phyloP scores from a whole-genome alignment of 805 yeast species.

The Cyberlindnera mississippiensis region DNA sequence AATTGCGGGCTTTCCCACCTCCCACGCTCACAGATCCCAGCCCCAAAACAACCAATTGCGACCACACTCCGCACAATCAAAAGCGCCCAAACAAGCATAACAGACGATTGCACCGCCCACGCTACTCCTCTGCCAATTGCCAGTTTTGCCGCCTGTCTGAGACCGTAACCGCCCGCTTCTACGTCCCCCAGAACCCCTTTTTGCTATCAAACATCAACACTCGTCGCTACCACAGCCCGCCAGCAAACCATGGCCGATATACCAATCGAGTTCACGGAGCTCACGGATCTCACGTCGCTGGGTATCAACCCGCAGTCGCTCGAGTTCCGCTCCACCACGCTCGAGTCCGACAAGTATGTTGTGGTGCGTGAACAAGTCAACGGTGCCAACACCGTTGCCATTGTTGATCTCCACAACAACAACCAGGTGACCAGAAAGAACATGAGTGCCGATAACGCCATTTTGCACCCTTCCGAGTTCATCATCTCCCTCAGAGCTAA shows the following conservation, averaged over 20 bases:
- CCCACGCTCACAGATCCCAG: background rate
- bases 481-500: conserved; percentile 93
- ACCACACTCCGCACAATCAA: background rate
- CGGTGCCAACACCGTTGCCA: conserved; percentile 87
- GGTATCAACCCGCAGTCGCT: conserved; percentile 83
- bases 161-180: too few relatives aligned
- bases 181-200: background rate
- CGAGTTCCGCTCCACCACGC: conserved; percentile 90
- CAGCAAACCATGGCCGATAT: conserved; percentile 51
- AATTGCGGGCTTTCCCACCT: conserved; percentile 3
- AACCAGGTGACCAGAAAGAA: conserved; percentile 82
- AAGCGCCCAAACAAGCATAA: background rate
- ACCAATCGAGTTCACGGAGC: conserved; percentile 96
- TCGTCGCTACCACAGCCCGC: background rate
- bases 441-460: conserved; percentile 97
- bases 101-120: conserved; percentile 1
- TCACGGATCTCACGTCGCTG: conserved; percentile 79
- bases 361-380: conserved; percentile 65
- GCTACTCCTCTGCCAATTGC: background rate
- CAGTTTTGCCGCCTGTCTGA: too few relatives aligned
- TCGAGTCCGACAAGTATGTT: conserved; percentile 88
- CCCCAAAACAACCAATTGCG: background rate
- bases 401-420: conserved; percentile 76
- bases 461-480: conserved; percentile 87
- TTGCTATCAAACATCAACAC: background rate